Base-by-base conservation (phyloP, 2,329 filamentous ascomycete genomes). In the Oidium heveae region DNA sequence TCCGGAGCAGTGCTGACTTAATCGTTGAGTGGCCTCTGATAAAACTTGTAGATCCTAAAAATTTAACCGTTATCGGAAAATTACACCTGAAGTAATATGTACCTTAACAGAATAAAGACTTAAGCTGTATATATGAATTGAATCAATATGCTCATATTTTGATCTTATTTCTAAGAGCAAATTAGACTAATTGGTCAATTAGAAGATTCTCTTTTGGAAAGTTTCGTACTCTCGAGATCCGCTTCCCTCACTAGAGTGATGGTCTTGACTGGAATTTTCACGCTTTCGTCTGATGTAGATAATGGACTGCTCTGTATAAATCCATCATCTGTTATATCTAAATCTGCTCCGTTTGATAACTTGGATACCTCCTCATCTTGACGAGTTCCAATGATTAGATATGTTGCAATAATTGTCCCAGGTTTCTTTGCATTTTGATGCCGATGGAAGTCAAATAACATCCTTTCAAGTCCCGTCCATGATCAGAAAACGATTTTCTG, bases 61-160 rank as follows among this genome's bases (percentile, higher is more conserved):
- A 16, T 32, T 32, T 32, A 32, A 8, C 28, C 9, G 7, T 32
- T 32, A 32, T 32, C 4, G 7, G 28, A 32, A 32, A 8, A 4
- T 8, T 32, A 32, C 7, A 32, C 5, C 28, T 32, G 28, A 32
- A 32, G 7, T 32, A 8, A 8, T 43, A 18, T 16, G 43, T 67
- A 77, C 80, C 66, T 80, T 82, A 16, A 87, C 70, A 0, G 79
- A 74, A 39, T 78, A 74, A 1, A 84, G 74, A 44, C 84, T 80
- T 18, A 96, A 64, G 62, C 87, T 94, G 69, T 96, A 96, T 46
- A 96, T 70, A 61, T 95, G 86, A 57, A 94, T 80, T 0, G 85
- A 84, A 0, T 73, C 74, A 54, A 94, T 77, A n/a, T 77, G 71
- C 52, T 83, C 74, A 59, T 89, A 93, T 16, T 76, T 73, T 15